Conservation (phyloP, 176 grass and related monocot species). For the Rhynchospora breviuscula region DNA sequence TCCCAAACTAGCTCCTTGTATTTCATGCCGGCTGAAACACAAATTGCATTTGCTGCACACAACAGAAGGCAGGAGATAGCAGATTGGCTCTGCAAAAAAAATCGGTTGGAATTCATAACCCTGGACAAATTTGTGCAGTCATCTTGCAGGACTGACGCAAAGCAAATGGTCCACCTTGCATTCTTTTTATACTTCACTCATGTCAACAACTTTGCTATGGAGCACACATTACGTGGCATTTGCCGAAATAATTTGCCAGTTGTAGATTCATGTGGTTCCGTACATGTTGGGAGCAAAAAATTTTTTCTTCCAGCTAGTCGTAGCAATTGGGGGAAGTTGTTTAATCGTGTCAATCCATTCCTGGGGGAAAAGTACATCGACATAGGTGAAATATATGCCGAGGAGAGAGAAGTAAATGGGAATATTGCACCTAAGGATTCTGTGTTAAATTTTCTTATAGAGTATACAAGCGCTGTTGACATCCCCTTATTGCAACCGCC, state of each 20-base stretch:
- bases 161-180: constrained; percentile 19
- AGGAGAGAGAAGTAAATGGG: neutral
- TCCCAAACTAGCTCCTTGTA: neutral
- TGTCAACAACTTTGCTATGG: constrained; percentile 11
- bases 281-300: neutral
- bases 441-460: constrained; percentile 27
- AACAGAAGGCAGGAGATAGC: neutral
- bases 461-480: constrained; percentile 21
- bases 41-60: neutral
- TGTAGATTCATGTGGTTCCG: constrained; percentile 10
- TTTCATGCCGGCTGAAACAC: neutral
- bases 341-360: constrained; percentile 34
- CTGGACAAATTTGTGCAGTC: constrained; percentile 9
- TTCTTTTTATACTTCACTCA: constrained; percentile 28
- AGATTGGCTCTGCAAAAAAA: neutral
- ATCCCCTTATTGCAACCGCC: constrained; percentile 25
- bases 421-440: neutral
- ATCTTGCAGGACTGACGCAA: constrained; percentile 15
- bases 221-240: constrained; percentile 10
- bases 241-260: constrained; percentile 22
- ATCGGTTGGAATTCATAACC: neutral
- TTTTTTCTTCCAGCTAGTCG: constrained; percentile 25
- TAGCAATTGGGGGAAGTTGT: constrained; percentile 35
- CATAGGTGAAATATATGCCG: constrained; percentile 29
- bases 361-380: constrained; percentile 16